Evolutionary conservation across 495 filamentous ascomycete genomes (phyloP).

Genomic region (Penicillium crystallinum): DNA sequence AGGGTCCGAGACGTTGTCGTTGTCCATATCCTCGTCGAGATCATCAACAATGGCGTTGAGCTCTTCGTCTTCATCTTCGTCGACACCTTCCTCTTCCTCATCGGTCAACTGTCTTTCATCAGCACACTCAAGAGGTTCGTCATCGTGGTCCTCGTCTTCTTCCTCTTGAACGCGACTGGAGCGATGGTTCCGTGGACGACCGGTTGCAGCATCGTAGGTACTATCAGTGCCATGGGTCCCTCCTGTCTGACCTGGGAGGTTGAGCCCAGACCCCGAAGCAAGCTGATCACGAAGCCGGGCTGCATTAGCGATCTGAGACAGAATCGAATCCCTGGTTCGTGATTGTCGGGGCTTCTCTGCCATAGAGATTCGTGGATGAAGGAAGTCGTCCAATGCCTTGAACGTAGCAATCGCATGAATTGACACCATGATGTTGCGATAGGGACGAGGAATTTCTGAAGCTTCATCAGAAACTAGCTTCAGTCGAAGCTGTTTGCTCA

Average conservation of each 20-base stretch:
- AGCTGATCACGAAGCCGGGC: slow-evolving; percentile 48
- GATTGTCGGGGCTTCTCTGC: slow-evolving; percentile 72
- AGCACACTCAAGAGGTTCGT: slow-evolving; percentile 80
- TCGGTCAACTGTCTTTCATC: slow-evolving; percentile 86
- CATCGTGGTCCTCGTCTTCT: slow-evolving; percentile 47
- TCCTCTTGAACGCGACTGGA: slow-evolving; percentile 47
- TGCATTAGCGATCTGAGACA: slow-evolving; percentile 76
- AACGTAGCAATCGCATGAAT: slow-evolving; percentile 99
- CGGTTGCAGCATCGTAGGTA: slow-evolving; percentile 21
- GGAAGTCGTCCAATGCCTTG: slow-evolving; percentile 93
- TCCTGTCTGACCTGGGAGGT: slow-evolving; percentile 22
- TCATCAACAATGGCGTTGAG: slow-evolving; percentile 87
- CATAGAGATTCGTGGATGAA: slow-evolving; percentile 81
- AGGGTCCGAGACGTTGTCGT: slow-evolving; percentile 66
- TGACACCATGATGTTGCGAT: slow-evolving; percentile 92
- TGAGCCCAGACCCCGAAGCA: slow-evolving; percentile 18
- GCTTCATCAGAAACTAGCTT: slow-evolving; percentile 87
- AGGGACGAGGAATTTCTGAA: slow-evolving; percentile 77
- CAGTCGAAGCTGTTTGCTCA: slow-evolving; percentile 90
- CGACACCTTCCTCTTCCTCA: slow-evolving; percentile 66
- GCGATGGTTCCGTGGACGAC: slow-evolving; percentile 48
- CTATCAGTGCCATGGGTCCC: slow-evolving; percentile 24
- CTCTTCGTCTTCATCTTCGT: slow-evolving; percentile 60
- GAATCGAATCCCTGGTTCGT: slow-evolving; percentile 61
- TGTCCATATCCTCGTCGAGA: slow-evolving; percentile 82